Percentiles rank a stretch among this genome's conserved stretches.
These are phyloP conservation scores for Colletotrichum cuscutae DNA, from an alignment of 2,329 filamentous ascomycete species.

Conservation along the genomic window DNA sequence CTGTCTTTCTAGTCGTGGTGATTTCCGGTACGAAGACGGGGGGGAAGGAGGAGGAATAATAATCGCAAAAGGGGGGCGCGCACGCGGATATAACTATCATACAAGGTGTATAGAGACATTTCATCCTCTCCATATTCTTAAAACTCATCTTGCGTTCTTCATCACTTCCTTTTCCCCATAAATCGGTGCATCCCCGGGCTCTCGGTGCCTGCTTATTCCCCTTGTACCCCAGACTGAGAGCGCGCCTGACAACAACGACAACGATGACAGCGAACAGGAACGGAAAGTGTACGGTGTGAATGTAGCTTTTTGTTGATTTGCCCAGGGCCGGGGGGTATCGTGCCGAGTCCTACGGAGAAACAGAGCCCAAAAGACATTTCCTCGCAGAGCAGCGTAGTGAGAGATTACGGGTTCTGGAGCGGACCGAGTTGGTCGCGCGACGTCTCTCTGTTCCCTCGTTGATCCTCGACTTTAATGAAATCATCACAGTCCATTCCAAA, in stretches of 20 bases:
- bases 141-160: neutral
- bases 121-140: neutral
- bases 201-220: neutral
- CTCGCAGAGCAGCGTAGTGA: neutral
- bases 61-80: neutral
- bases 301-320: conserved; percentile 23
- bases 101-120: neutral
- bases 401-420: neutral
- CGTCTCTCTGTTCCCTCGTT: conserved; percentile 6
- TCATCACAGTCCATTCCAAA: conserved; percentile 33
- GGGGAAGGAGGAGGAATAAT: neutral
- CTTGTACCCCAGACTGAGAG: neutral
- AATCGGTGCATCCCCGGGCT: neutral
- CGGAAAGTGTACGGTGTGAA: conserved; percentile 1
- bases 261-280: neutral
- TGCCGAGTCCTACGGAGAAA: conserved; percentile 29
- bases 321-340: conserved; percentile 30
- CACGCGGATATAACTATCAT: conserved; percentile 11
- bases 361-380: neutral
- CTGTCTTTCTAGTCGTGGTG: neutral
- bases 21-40: neutral
- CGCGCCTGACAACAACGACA: neutral
- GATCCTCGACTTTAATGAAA: conserved; percentile 19
- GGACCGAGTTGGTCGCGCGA: neutral
- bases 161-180: neutral